These are phyloP conservation scores for Podaxis pistillaris DNA, from an alignment of 768 basidiomycete genomes.

Conservation along the genomic window DNA sequence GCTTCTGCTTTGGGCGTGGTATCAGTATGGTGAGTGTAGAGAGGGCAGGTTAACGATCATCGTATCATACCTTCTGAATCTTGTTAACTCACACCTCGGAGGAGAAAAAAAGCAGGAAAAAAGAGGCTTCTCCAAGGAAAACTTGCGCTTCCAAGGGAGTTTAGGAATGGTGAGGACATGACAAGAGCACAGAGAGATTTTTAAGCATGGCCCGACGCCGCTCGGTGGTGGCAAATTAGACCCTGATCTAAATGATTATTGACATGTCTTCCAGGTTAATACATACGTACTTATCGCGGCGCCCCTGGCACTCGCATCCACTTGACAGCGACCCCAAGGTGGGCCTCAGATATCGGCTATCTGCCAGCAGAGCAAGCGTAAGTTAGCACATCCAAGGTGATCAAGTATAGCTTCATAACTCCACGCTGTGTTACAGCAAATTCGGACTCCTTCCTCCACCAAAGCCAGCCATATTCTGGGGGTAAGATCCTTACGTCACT, in stretches of 20 bases:
- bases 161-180: background rate
- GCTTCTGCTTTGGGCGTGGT: background rate
- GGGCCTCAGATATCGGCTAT: no score
- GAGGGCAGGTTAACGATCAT: background rate
- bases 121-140: background rate
- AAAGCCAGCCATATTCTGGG: no score
- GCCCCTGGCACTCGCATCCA: background rate
- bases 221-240: background rate
- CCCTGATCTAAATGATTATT: constrained; percentile 7
- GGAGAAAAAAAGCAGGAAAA: background rate
- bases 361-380: no score
- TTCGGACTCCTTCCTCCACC: no score
- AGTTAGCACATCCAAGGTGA: no score
- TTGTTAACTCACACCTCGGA: background rate
- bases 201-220: background rate
- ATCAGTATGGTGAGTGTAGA: constrained; percentile 1
- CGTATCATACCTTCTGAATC: background rate
- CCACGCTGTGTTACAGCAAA: no score
- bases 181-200: background rate
- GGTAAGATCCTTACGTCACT: background rate
- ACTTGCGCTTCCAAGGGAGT: background rate
- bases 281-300: background rate
- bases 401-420: no score
- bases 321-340: background rate
- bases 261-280: background rate